These are phyloP conservation scores for Diaporthe australafricana DNA, from an alignment of 2,329 filamentous ascomycete genomes.

Conservation along the genomic window DNA sequence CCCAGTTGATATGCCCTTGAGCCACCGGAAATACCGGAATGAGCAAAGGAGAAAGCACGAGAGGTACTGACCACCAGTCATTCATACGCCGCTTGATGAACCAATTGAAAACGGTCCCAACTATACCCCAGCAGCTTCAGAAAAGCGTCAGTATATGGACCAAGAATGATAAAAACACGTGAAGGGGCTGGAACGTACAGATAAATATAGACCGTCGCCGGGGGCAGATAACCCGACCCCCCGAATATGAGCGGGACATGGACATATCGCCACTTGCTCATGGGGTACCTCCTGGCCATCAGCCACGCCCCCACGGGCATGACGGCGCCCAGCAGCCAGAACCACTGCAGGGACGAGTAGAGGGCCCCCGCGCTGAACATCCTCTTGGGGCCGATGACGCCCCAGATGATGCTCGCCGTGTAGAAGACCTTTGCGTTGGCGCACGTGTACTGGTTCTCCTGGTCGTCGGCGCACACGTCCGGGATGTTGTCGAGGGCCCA, in stretches of 20 bases:
- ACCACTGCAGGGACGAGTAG: conserved; percentile 75
- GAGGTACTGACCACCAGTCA: conserved; percentile 72
- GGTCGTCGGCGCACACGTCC: conserved; percentile 66
- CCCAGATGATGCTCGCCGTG: conserved; percentile 79
- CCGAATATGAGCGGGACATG: conserved; percentile 77
- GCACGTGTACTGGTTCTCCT: conserved; percentile 69
- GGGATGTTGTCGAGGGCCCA: conserved; percentile 73
- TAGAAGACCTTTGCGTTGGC: conserved; percentile 69
- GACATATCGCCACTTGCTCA: conserved; percentile 72
- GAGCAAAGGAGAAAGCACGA: background rate
- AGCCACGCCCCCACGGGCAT: conserved; percentile 74
- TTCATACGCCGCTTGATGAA: conserved; percentile 72
- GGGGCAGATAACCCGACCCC: conserved; percentile 72
- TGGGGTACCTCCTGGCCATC: conserved; percentile 71
- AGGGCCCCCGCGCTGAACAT: conserved; percentile 74
- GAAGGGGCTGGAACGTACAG: conserved; percentile 49
- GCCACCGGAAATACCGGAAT: background rate
- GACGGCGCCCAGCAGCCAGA: conserved; percentile 75
- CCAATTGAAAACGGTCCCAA: conserved; percentile 77
- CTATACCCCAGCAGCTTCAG: conserved; percentile 70
- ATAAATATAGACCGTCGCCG: conserved; percentile 78
- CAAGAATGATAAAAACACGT: background rate
- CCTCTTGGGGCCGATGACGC: conserved; percentile 76
- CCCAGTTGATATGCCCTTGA: background rate
- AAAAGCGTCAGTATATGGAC: background rate